Base-by-base conservation (phyloP, 768 basidiomycete species). In the Tulasnella calospora region DNA sequence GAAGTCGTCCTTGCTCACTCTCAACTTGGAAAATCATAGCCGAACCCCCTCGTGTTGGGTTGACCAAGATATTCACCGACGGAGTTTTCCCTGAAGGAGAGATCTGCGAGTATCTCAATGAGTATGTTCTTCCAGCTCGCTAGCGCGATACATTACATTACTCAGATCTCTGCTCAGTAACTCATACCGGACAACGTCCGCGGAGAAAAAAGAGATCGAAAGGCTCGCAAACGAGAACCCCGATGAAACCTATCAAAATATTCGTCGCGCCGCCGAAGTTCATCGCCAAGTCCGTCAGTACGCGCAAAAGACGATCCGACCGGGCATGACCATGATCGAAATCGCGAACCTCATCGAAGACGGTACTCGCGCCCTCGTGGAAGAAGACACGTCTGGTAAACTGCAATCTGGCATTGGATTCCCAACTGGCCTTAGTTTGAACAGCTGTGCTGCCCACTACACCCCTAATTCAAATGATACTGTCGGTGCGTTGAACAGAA, bases 371-470 rank as follows among this genome's bases (percentile, higher is more conserved):
- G 91, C 95, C 1, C 86, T 99, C 41, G 96, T 97, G 0, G 98
- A 99, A 85, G 96, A 93, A 85, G 90, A 91, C 80, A 78, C 69
- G 0, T 71, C 69, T n/a, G 77, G 77, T 7, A 95, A 94, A 13
- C 83, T 95, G 75, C 90, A 95, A 79, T 86, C 89, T 55, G 98
- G 98, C 2, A 88, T 99, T 80, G 98, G 96, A 1, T 99, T 99
- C 85, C 98, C 98, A 38, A 99, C 97, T 12, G 98, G 98, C 47
- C 86, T 99, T 80, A 96, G 92, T 84, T 84, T 95, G 81, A 99
- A 99, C 83, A 87, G 98, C 82, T 95, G 95, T 81, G 98, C 98
- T 0, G 98, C 98, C 21, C 98, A 99, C 85, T 99, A 94, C 84
- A 92, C 94, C 6, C 97, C 97, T 13, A 99, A 99, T 84, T 91